Percentiles rank a stretch among this genome's conserved stretches.
Conservation (phyloP, 2,329 filamentous ascomycete genomes). For the Phialemonium atrogriseum region DNA sequence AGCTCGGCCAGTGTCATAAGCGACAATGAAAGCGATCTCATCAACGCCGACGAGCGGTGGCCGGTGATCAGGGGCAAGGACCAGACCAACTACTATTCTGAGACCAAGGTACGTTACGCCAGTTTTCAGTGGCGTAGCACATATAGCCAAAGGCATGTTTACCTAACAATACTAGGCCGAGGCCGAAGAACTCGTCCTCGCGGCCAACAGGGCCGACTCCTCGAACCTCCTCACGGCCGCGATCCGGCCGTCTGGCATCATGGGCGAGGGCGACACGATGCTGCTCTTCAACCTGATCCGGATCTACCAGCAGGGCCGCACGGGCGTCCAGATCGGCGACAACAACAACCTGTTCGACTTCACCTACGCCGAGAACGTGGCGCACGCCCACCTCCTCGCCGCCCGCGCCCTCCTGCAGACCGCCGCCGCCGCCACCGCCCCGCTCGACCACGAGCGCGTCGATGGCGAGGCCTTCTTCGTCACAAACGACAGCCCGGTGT, state of each 20-base stretch:
- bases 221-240: slow-evolving; percentile 65
- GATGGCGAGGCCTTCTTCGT: slow-evolving; percentile 87
- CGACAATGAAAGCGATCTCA: slow-evolving; percentile 70
- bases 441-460: slow-evolving; percentile 64
- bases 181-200: slow-evolving; percentile 73
- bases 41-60: slow-evolving; percentile 79
- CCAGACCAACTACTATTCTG: slow-evolving; percentile 77
- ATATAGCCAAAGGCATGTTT: not conserved
- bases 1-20: slow-evolving; percentile 81
- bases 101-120: slow-evolving; percentile 70
- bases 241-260: slow-evolving; percentile 80
- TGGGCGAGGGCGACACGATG: slow-evolving; percentile 81
- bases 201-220: slow-evolving; percentile 56
- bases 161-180: slow-evolving; percentile 41
- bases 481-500: slow-evolving; percentile 80
- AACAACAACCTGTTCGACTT: slow-evolving; percentile 57
- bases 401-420: slow-evolving; percentile 62
- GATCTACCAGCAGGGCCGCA: slow-evolving; percentile 59
- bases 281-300: slow-evolving; percentile 65
- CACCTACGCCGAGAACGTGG: slow-evolving; percentile 56
- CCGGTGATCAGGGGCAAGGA: slow-evolving; percentile 63
- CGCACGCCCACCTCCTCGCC: slow-evolving; percentile 76
- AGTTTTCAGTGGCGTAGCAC: too few species aligned
- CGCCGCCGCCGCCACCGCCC: slow-evolving; percentile 43
- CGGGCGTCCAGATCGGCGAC: slow-evolving; percentile 71